Base-by-base conservation (phyloP, 1,284 basidiomycete species). In the Macrocybe sp. region DNA sequence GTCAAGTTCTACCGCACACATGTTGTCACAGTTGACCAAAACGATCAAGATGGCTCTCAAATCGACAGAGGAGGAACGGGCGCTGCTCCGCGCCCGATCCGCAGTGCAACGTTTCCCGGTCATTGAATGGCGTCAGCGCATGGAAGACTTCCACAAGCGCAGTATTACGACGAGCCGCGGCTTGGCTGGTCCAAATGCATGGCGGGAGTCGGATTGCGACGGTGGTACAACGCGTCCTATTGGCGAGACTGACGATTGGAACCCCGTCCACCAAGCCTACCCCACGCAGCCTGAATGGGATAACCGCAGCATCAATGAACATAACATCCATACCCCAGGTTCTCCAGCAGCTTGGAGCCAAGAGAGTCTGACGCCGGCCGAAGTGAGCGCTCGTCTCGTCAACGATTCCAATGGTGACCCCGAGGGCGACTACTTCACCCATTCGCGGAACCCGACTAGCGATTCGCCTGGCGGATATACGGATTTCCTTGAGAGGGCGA, bases 51-150 rank as follows among this genome's bases (percentile, higher is more conserved):
- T 94, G 70, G 92, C 92, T 3, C 73, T 95, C 56, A 95, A 90
- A 66, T 94, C 92, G 6, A 83, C 86, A 0, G 81, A 91, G 58
- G 87, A 95, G 65, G 92, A 95, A 58, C 85, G 92, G 53, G 91
- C 92, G 7, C 83, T 96, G 59, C 77, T 96, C 11, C 88, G 92
- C 63, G 92, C 92, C 36, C 83, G 92, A 43, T 95, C 92, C 35
- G 92, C 92, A 16, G 80, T 95, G 5, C 92, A 95, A 61, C 89
- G 92, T 62, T 96, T 96, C 86, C 92, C 92, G 5, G 92, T 96
- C 51, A 89, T 96, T 39, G 92, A 95, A 69, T 95, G 92, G 92
- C 89, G 92, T 61, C 92, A 95, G 64, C 82, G 89, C 46, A 90
- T 86, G 73, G 92, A 96, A 68, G 92, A 96, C 65, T 91, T 95